Conservation (phyloP, 176 grass and related monocot genomes). For the Avena insularis region DNA sequence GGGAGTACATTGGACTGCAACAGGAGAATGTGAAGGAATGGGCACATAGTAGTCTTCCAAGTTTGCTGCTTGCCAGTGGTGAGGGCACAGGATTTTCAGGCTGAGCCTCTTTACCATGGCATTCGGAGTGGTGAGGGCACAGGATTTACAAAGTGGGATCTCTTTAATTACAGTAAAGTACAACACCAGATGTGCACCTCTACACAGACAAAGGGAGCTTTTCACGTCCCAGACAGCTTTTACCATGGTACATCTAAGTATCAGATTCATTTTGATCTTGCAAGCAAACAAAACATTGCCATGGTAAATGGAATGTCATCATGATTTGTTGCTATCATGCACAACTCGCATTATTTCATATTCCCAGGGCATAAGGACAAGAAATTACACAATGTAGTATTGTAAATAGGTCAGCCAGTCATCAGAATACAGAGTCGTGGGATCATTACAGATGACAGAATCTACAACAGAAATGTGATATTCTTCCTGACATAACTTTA, state of each 20-base stretch:
- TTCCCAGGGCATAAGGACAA: background rate
- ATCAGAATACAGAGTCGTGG: background rate
- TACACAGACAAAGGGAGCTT: too few relatives aligned
- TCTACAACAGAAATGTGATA: background rate
- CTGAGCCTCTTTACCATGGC: too few relatives aligned
- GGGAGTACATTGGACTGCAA: too few relatives aligned
- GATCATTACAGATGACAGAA: background rate
- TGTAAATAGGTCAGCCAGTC: background rate
- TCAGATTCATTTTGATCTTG: background rate
- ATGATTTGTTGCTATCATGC: background rate
- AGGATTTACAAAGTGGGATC: too few relatives aligned
- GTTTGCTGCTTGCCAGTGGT: too few relatives aligned
- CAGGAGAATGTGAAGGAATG: too few relatives aligned
- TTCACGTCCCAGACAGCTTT: background rate
- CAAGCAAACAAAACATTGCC: background rate
- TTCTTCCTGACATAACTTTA: background rate
- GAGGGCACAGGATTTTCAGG: too few relatives aligned
- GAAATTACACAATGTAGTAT: background rate
- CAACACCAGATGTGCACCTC: too few relatives aligned
- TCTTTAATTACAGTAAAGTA: too few relatives aligned
- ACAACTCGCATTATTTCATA: background rate
- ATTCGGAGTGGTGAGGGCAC: too few relatives aligned
- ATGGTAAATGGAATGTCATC: background rate
- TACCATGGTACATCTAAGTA: background rate
- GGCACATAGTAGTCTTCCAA: too few relatives aligned